Evolutionary conservation across 2,329 filamentous ascomycete species (phyloP).

Genomic region (Talaromyces pinophilus): DNA sequence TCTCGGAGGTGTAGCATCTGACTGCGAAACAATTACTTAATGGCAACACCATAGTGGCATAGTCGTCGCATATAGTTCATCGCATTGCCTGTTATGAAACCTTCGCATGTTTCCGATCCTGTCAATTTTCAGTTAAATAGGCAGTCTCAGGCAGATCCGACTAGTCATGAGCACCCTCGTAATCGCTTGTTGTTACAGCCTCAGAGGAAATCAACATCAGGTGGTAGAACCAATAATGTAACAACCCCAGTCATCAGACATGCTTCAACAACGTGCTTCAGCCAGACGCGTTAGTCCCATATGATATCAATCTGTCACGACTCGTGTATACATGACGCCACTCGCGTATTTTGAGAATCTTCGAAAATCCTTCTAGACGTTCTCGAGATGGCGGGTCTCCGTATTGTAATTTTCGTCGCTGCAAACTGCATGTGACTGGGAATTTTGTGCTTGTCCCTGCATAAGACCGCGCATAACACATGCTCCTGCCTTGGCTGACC

Average conservation of each 20-base stretch:
- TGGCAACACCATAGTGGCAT: not conserved
- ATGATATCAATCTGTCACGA: not conserved
- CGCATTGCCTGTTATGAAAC: not conserved
- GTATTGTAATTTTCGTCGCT: constrained; percentile 2
- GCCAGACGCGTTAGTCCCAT: not conserved
- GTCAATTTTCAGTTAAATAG: not conserved
- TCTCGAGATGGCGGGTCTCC: not conserved
- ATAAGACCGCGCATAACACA: not conserved
- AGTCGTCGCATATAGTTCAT: not conserved
- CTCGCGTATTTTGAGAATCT: not conserved
- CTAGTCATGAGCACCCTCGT: not conserved
- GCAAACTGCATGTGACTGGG: constrained; percentile 3
- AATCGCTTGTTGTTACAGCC: not conserved
- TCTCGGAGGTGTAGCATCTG: not conserved
- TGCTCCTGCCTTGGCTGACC: constrained; percentile 2
- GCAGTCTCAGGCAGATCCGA: not conserved
- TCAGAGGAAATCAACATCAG: not conserved
- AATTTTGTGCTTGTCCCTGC: not conserved
- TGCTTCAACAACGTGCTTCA: not conserved
- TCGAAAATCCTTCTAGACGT: constrained; percentile 12
- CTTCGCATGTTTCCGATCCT: not conserved
- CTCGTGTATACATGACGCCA: not conserved
- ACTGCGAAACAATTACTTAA: constrained; percentile 1
- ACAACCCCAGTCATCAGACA: constrained; percentile 3
- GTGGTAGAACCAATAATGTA: no score